A percentile compares a stretch with the other conserved stretches of the same genome.
These are phyloP conservation scores for Prosopis cineraria DNA, from an alignment of 306 rosid species.

Conservation along the genomic window DNA sequence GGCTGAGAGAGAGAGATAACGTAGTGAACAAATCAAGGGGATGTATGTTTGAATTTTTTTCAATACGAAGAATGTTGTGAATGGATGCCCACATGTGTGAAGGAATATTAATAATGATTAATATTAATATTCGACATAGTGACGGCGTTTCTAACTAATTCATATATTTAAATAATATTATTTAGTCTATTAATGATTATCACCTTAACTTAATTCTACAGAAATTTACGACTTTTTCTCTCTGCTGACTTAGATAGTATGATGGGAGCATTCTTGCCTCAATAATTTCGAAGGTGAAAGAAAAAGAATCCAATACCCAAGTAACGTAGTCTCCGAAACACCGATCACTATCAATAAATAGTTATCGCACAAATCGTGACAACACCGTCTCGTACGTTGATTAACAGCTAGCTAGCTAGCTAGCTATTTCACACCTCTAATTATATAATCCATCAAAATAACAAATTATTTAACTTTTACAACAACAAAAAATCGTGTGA, in stretches of 20 bases:
- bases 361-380: too few species aligned
- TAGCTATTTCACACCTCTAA: too few species aligned
- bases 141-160: background rate
- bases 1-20: background rate
- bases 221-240: background rate
- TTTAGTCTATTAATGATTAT: background rate
- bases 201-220: too few species aligned
- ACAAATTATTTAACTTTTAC: too few species aligned
- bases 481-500: too few species aligned
- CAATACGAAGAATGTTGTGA: background rate
- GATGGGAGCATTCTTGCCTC: background rate
- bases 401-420: too few species aligned
- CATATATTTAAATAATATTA: background rate
- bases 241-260: background rate
- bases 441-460: too few species aligned
- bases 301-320: background rate
- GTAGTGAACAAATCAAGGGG: background rate
- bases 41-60: background rate
- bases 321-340: background rate
- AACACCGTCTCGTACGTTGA: too few species aligned
- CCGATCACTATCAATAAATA: background rate
- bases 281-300: background rate
- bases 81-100: background rate
- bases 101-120: too few species aligned
- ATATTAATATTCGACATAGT: background rate